These are phyloP conservation scores for Rhizopogon rudus DNA, from an alignment of 768 basidiomycete species.

Conservation along the genomic window DNA sequence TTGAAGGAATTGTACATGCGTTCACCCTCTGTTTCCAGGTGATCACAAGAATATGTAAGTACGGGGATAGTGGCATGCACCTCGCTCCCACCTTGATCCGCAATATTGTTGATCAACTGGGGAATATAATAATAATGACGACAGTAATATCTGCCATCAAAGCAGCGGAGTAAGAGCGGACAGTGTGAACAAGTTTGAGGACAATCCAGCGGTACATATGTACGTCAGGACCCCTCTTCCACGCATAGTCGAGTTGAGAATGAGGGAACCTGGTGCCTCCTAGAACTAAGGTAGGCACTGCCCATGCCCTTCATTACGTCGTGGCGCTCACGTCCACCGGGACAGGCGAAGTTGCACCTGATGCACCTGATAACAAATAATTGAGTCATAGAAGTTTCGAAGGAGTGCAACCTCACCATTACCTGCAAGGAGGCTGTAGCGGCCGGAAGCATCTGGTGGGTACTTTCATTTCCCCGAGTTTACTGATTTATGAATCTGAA, in stretches of 20 bases:
- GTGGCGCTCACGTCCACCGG: too few species aligned
- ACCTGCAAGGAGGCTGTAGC: slow-evolving; percentile 3
- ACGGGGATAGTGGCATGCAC: not conserved
- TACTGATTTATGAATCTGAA: not conserved
- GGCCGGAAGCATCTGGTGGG: not conserved
- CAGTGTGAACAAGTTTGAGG: not conserved
- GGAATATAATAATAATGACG: not conserved
- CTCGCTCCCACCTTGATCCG: not conserved
- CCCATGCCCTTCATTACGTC: too few species aligned
- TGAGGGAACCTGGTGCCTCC: not conserved
- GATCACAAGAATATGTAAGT: not conserved
- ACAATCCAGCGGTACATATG: not conserved
- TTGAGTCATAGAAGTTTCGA: not conserved
- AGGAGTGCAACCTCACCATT: not conserved
- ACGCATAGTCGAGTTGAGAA: not conserved
- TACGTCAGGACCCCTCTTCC: not conserved
- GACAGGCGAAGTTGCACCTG: not conserved
- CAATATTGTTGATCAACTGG: not conserved
- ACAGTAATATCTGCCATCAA: not conserved
- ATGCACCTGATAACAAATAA: not conserved
- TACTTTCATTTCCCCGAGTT: not conserved
- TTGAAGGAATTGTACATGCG: not conserved
- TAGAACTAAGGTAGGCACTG: too few species aligned
- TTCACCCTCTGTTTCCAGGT: not conserved
- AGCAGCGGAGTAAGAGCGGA: not conserved